Base-by-base conservation (phyloP, 2,329 filamentous ascomycete genomes). In the Pseudogymnoascus sp. region DNA sequence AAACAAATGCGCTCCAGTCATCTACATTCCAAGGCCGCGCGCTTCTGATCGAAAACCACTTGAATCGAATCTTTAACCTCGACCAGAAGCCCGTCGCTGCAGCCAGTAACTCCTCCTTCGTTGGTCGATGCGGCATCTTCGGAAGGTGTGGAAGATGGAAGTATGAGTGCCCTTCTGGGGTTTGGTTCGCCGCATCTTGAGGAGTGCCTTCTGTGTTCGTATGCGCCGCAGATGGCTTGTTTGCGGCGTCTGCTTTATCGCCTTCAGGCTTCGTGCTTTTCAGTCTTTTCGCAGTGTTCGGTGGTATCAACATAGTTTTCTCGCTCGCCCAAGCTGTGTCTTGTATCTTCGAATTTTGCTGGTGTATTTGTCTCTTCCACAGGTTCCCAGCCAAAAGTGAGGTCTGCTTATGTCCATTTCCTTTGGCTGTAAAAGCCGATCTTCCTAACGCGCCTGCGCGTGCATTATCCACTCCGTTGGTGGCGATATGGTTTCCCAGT, bases 41-140 rank as follows among this genome's bases (percentile, higher is more conserved):
- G 71, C 92, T 96, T 70, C 92, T 81, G 67, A 99, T 99, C 2
- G 94, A 95, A 68, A 94, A 86, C 94, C 94, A 99, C 74, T 99
- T 99, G 76, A 97, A 95, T 38, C 91, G 87, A 21, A 97, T 89
- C 69, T 88, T 90, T 45, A 96, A 74, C 56, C 94, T 83, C 63
- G 95, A 87, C 85, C 90, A 94, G 72, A 97, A 96, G 1, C 92
- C 92, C 19, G 85, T 96, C 34, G 94, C 91, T 3, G 94, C 92
- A 18, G 89, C 88, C 34, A 99, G 78, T 26, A 99, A 80, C 72
- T 99, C 94, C 71, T 96, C 92, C 70, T 95, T 96, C 6, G 87
- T 92, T 4, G 94, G 92, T 18, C 92, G 82, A 75, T 96, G 90
- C n/a, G 87, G 83, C 72, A 91, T 82, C 67, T 89, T 87, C 21